Percentiles rank a stretch among this genome's conserved stretches.
Conservation (phyloP, 2,329 filamentous ascomycete species). For the Talaromyces sp. region DNA sequence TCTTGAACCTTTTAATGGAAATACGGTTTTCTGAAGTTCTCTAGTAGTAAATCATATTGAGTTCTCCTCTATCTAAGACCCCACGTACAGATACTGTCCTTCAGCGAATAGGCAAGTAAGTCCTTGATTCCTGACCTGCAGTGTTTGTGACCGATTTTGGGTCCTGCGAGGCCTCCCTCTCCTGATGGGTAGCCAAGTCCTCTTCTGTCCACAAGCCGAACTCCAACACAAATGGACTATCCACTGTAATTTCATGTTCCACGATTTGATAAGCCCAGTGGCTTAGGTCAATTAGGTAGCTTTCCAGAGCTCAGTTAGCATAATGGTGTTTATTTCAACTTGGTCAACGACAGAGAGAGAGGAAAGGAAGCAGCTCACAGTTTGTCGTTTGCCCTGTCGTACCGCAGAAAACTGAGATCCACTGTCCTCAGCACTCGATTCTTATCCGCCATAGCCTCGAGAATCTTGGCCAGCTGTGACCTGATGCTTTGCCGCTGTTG, state of each 20-base stretch:
- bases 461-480: neutral
- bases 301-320: neutral
- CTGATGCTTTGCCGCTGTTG: neutral
- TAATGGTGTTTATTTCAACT: neutral
- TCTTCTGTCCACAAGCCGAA: neutral
- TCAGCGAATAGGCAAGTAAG: too few relatives aligned
- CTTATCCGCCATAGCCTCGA: neutral
- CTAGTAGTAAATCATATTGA: too few relatives aligned
- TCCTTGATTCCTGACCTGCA: too few relatives aligned
- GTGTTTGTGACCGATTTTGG: neutral
- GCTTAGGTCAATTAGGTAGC: neutral
- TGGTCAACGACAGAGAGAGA: too few relatives aligned
- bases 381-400: neutral
- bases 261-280: neutral
- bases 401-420: neutral
- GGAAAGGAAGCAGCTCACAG: neutral
- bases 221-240: neutral
- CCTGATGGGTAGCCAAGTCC: neutral
- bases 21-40: too few relatives aligned
- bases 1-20: too few relatives aligned
- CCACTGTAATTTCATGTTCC: neutral
- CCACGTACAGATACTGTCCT: too few relatives aligned
- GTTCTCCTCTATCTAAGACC: too few relatives aligned
- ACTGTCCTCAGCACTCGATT: neutral
- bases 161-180: neutral